Evolutionary conservation across 163 green algal species (phyloP), one percentile per base, ranked within the genome.

Genomic region (Trebouxia gelatinosa): DNA sequence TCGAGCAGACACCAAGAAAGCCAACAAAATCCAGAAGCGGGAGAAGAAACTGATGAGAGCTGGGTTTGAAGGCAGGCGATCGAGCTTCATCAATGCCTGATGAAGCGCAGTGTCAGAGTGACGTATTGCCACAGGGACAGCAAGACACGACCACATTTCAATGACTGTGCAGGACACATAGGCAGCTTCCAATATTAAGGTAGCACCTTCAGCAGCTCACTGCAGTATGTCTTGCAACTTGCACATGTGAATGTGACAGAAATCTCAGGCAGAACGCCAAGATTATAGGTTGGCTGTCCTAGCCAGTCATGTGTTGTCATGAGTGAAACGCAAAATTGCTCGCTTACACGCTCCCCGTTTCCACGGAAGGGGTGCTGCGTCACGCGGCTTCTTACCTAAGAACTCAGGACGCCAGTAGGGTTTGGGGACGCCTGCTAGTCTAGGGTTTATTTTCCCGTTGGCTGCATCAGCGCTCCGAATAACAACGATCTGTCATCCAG

Each of bases 1-100:
- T 9, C 83, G 89, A 38, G 71, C 82, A 17, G 61, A 94, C 38
- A 79, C 78, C 4, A 96, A 95, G 80, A 77, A 66, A 19, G 48
- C 48, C 35, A 40, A 78, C 43, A 78, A 51, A 32, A 29, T 66
- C 7, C 48, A 78, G 32, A 78, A 78, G 35, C 70, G 50, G 29
- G 70, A 78, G 46, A 78, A 78, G 50, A 78, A 78, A 34, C 48
- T 78, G 19, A 67, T 78, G 70, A 48, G 70, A 34, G 70, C 70
- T 68, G 70, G 70, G 2, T 78, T 78, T 66, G 70, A 78, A 35
- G 70, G 70, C 19, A 31, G 70, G 19, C 48, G 70, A 26, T 28
- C 43, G 31, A 76, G 9, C 19, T 61, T 61, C 17, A 76, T 76
- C 29, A 76, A 76, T 13, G 9, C 68, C 3, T 76, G 43, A 28